phyloP scores from a whole-genome alignment of 208 protist genomes.

The Leishmania lainsoni region DNA sequence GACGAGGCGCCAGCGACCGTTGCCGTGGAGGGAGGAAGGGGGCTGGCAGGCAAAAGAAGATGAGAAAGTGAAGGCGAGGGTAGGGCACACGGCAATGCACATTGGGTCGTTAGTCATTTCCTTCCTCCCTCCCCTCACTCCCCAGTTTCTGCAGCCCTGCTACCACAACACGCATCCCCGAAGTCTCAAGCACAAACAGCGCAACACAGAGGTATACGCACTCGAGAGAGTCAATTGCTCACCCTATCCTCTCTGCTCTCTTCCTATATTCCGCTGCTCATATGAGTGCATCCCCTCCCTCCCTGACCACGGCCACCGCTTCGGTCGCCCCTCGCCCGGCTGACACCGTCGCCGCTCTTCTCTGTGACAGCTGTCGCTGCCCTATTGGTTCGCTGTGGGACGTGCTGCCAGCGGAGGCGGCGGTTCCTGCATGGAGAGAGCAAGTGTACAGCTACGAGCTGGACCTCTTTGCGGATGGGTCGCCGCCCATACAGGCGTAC shows the following conservation, averaged over 20 bases:
- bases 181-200: not conserved
- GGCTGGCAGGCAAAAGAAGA: not conserved
- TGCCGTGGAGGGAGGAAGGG: not conserved
- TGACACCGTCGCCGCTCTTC: constrained; percentile 37
- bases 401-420: constrained; percentile 44
- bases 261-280: not conserved
- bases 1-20: not conserved
- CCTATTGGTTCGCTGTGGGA: constrained; percentile 51
- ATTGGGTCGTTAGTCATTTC: not conserved
- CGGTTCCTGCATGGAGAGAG: constrained; percentile 33
- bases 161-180: not conserved
- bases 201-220: not conserved
- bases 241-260: too few species aligned
- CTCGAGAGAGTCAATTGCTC: not conserved
- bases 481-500: constrained; percentile 63
- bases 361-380: constrained; percentile 54
- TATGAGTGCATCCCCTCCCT: not conserved
- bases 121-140: not conserved
- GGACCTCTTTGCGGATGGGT: constrained; percentile 60
- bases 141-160: not conserved
- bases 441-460: constrained; percentile 83
- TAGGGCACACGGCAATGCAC: not conserved
- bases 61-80: not conserved
- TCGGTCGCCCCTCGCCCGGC: not conserved
- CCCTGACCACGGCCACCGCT: not conserved